Base-by-base conservation (phyloP, 106 monocot genomes). In the Ottelia alismoides region DNA sequence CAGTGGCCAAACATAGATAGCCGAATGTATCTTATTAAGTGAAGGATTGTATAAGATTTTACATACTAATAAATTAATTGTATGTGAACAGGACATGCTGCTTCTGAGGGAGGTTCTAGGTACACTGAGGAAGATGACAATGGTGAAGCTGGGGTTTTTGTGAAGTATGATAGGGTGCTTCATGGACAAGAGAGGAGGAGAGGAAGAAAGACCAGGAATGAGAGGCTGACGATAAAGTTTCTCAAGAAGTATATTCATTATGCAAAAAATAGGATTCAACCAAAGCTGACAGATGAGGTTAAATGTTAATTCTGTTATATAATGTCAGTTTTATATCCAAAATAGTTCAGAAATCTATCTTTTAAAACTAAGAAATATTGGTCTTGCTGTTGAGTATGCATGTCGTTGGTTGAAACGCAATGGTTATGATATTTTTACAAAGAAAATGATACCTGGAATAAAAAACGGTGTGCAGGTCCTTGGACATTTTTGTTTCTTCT, bases 231-330 rank as follows among this genome's bases (percentile, higher is more conserved):
- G 27, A 72, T 90, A 43, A 90, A 98, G 48, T 98, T 98, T 25
- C 72, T 98, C 35, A 98, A 90, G 77, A 98, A 98, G 58, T 98
- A 80, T 31, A 89, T 98, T 28, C 82, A 98, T 59, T 98, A 98
- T 68, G 98, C 98, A 0, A 98, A 98, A 70, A 78, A 86, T 27
- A 79, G 81, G 67, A 81, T 79, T 61, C 90, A 98, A 46, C 90
- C 98, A 32, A 90, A 72, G 56, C 76, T 98, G 29, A 82, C 81
- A 31, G 98, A 98, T 64, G 98, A 98, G 88, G 98, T 90, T 63
- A 55, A 25, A 21, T 45, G 27, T 23, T 20, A 40, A 23, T 22
- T 10, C 2, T 31, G 21, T n/a, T n/a, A n/a, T n/a, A n/a, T n/a
- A n/a, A n/a, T n/a, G n/a, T n/a, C n/a, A n/a, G n/a, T n/a, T n/a